Percentiles rank a stretch among this genome's conserved stretches.
phyloP scores from a whole-genome alignment of 306 rosid genomes.

The Glycine tomentella region DNA sequence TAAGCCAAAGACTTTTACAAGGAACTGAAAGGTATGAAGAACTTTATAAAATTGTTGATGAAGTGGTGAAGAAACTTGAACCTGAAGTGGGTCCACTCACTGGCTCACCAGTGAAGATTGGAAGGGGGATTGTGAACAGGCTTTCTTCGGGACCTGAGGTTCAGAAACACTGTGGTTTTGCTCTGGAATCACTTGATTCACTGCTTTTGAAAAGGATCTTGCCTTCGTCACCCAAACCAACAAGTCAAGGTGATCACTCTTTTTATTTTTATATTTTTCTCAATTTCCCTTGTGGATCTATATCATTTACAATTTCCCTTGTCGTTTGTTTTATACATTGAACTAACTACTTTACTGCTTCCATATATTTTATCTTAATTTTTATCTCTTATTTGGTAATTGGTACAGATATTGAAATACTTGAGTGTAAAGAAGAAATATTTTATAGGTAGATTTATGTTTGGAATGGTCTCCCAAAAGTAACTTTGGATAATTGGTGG shows the following conservation, averaged over 20 bases:
- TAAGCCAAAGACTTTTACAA: conserved; percentile 84
- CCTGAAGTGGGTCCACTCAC: conserved; percentile 86
- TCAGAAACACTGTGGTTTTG: conserved; percentile 83
- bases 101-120: conserved; percentile 82
- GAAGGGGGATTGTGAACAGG: conserved; percentile 96
- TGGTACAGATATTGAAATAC: conserved; percentile 4
- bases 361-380: conserved; percentile 17
- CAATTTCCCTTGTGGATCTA: neutral
- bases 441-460: conserved; percentile 21
- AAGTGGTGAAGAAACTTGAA: conserved; percentile 86
- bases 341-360: conserved; percentile 1
- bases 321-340: conserved; percentile 5
- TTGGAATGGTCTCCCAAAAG: conserved; percentile 3
- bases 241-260: conserved; percentile 61
- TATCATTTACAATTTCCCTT: neutral
- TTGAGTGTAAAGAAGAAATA: neutral
- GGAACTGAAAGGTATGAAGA: conserved; percentile 70
- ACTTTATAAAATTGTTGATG: conserved; percentile 69
- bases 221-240: conserved; percentile 48
- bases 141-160: conserved; percentile 98
- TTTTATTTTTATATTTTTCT: neutral
- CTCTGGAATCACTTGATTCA: conserved; percentile 77
- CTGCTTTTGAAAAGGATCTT: conserved; percentile 51
- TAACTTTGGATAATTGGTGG: conserved; percentile 23
- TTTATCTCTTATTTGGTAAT: neutral